phyloP scores from a whole-genome alignment of 1,139 yeast genomes.

The Diutina neorugosa region DNA sequence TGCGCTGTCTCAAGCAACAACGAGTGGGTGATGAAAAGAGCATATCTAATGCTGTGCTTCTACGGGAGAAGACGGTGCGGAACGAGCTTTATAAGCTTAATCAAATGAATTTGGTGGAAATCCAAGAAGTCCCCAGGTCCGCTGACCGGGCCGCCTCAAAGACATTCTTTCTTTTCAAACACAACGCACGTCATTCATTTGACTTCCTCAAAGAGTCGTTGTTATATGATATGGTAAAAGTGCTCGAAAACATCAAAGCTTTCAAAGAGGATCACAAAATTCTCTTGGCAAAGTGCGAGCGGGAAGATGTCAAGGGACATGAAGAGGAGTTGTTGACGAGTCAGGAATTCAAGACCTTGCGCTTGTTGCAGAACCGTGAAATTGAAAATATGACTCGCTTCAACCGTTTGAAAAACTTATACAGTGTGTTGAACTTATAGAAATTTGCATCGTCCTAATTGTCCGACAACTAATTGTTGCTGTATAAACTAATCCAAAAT shows the following conservation, averaged over 20 bases:
- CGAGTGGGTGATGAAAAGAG: conserved; percentile 76
- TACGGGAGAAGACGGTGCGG: conserved; percentile 69
- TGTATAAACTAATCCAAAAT: too few species aligned
- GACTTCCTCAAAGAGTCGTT: conserved; percentile 8
- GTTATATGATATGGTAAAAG: conserved; percentile 42
- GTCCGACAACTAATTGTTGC: neutral
- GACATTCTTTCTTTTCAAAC: conserved; percentile 74
- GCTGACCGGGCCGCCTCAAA: conserved; percentile 87
- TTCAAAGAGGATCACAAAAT: conserved; percentile 54
- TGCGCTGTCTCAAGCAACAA: conserved; percentile 55
- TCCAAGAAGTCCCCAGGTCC: conserved; percentile 89
- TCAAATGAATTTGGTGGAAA: conserved; percentile 48
- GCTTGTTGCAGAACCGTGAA: conserved; percentile 47
- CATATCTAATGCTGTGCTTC: conserved; percentile 61
- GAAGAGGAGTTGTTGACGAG: conserved; percentile 66
- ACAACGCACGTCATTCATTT: conserved; percentile 32
- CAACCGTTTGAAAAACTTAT: conserved; percentile 40
- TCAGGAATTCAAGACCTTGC: conserved; percentile 63
- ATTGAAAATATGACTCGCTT: conserved; percentile 40
- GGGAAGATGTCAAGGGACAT: conserved; percentile 83
- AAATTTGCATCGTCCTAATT: neutral
- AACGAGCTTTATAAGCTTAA: conserved; percentile 45
- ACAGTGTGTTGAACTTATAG: conserved; percentile 9
- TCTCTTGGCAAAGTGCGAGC: conserved; percentile 64
- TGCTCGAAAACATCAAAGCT: conserved; percentile 41